These are phyloP conservation scores for Periconia sp. DNA, from an alignment of 2,329 filamentous ascomycete genomes.

Conservation along the genomic window DNA sequence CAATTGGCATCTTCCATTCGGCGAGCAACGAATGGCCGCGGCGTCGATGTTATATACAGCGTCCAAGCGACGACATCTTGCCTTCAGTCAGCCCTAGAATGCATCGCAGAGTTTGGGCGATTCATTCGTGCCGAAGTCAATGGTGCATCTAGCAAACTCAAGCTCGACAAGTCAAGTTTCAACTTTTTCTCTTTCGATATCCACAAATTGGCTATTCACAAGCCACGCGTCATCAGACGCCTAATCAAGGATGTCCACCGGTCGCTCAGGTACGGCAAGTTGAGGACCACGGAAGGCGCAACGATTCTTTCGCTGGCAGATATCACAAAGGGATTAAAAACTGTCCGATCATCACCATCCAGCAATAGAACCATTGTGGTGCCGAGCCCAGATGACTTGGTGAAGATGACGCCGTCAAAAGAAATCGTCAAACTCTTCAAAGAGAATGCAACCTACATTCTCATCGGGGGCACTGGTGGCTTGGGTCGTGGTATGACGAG, in stretches of 20 bases:
- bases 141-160: constrained; percentile 1
- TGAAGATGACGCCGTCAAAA: not conserved
- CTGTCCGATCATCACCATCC: too few relatives aligned
- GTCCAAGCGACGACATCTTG: constrained; percentile 9
- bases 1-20: constrained; percentile 26
- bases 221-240: too few relatives aligned
- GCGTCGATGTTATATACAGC: constrained; percentile 43
- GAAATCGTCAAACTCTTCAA: not conserved
- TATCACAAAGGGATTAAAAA: too few relatives aligned
- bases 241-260: too few relatives aligned
- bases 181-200: constrained; percentile 17
- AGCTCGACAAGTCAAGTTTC: constrained; percentile 10
- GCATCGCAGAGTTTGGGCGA: constrained; percentile 42
- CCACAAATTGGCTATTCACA: too few relatives aligned
- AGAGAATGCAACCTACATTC: constrained; percentile 25
- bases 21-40: constrained; percentile 25
- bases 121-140: constrained; percentile 9
- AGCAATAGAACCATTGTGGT: too few relatives aligned
- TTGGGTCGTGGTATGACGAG: constrained; percentile 27
- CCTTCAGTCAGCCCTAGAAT: constrained; percentile 44
- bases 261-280: too few relatives aligned
- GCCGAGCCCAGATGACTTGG: too few relatives aligned
- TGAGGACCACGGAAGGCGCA: too few relatives aligned
- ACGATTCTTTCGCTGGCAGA: too few relatives aligned
- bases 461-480: constrained; percentile 31